Evolutionary conservation across 257 asterid species (phyloP), one percentile per base, ranked within the genome.

Genomic region (Echium plantagineum): DNA sequence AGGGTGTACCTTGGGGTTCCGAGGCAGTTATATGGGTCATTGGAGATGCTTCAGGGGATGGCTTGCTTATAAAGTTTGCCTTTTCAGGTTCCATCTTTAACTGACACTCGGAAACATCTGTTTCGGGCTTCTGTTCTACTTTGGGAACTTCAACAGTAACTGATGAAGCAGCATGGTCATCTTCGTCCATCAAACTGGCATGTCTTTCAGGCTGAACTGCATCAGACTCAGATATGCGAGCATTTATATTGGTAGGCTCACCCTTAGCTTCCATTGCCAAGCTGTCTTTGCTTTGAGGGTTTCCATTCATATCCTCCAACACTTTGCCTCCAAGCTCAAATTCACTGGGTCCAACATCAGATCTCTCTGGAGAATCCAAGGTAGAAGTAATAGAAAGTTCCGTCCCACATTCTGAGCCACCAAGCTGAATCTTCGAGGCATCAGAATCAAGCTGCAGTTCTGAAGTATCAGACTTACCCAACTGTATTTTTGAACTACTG

Each of bases 321-420:
- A 54, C 65, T 68, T 81, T 67, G 9, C 55, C 58, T 71, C 80
- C 94, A 59, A 59, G 74, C 61, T 58, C 79, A 64, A 74, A 57
- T 26, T 74, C 77, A 63, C 64, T 65, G 59, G 52, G 81, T 73
- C 77, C 94, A 19, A 73, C 72, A 60, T 80, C 90, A 20, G 79
- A 77, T 66, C 89, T 79, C 73, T 81, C 89, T 9, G 88, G 87
- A 65, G 95, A 88, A 79, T 91, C 95, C 13, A 88, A 86, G 64
- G 95, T 82, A 19, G 96, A 91, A 53, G 94, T 71, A 70, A 85
- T 77, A 60, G 91, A 85, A 70, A 90, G 82, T 69, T 85, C 94
- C 47, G 96, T 90, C 42, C 84, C 96, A 77, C 94, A 85, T 68
- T 87, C 96, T 31, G 98, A 87, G 69, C 83, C 87, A 71, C 73